phyloP scores from a whole-genome alignment of 2,329 filamentous ascomycete genomes.

The Pezicula neosporulosa region DNA sequence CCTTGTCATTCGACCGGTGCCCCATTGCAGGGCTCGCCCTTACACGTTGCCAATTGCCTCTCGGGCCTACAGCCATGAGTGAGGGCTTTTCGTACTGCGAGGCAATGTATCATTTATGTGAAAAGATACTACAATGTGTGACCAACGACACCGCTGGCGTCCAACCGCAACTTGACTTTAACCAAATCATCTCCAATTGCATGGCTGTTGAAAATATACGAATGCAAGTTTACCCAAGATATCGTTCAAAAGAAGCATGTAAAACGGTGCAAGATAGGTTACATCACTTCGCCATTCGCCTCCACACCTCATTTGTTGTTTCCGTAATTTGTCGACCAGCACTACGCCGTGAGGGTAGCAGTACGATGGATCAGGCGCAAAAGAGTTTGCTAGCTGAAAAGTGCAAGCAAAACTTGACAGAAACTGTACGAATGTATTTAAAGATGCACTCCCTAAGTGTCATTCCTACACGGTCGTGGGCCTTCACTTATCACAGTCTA shows the following conservation, averaged over 20 bases:
- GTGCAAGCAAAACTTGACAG: constrained; percentile 60
- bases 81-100: constrained; percentile 58
- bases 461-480: constrained; percentile 65
- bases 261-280: constrained; percentile 60
- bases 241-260: constrained; percentile 59
- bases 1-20: constrained; percentile 62
- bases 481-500: constrained; percentile 64
- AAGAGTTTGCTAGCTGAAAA: constrained; percentile 52
- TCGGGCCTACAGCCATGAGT: constrained; percentile 47
- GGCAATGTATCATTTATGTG: constrained; percentile 62
- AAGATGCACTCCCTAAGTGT: constrained; percentile 66
- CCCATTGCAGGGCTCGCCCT: constrained; percentile 51
- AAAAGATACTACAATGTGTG: constrained; percentile 48
- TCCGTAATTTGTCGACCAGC: constrained; percentile 63
- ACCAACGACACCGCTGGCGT: constrained; percentile 24
- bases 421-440: constrained; percentile 66
- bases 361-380: constrained; percentile 47
- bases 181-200: constrained; percentile 55
- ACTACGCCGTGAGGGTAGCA: constrained; percentile 44
- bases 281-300: constrained; percentile 60
- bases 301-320: constrained; percentile 63
- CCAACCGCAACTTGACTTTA: constrained; percentile 21
- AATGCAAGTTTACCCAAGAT: constrained; percentile 46
- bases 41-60: constrained; percentile 40
- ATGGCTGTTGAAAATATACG: constrained; percentile 36